Conservation (phyloP, 768 basidiomycete species). For the Lepiota venenata region DNA sequence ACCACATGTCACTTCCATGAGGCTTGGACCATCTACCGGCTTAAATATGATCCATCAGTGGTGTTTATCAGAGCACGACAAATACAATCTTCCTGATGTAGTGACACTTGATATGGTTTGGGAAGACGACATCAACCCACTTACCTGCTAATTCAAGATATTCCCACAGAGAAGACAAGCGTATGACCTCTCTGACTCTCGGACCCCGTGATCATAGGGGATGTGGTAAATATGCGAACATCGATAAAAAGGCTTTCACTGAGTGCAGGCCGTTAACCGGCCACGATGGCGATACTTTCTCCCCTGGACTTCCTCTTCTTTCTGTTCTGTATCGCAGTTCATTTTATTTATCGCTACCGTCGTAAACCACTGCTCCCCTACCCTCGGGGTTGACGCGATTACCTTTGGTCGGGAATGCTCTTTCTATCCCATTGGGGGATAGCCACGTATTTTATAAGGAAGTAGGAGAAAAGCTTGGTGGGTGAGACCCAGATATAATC, state of each 20-base stretch:
- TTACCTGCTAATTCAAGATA: too few species aligned
- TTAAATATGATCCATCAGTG: too few species aligned
- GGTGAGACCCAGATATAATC: not conserved
- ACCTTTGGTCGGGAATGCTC: conserved; percentile 12
- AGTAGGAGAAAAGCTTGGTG: conserved; percentile 11
- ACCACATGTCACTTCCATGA: too few species aligned
- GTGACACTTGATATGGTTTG: too few species aligned
- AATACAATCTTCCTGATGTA: too few species aligned
- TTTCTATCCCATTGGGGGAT: conserved; percentile 9
- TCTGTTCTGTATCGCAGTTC: not conserved
- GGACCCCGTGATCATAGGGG: too few species aligned
- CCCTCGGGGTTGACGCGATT: conserved; percentile 7
- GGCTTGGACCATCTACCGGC: too few species aligned
- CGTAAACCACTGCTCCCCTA: not conserved
- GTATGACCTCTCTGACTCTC: too few species aligned
- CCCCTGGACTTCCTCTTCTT: not conserved
- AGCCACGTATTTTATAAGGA: conserved; percentile 6
- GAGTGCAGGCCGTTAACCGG: not conserved
- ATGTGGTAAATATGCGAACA: not conserved
- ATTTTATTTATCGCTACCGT: not conserved
- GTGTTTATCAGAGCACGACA: too few species aligned
- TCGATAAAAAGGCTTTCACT: not conserved
- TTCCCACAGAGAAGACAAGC: too few species aligned
- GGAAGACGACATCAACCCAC: too few species aligned
- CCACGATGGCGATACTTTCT: not conserved